Percentiles rank a stretch among this genome's conserved stretches.
These are phyloP conservation scores for Datisca glomerata DNA, from an alignment of 306 rosid genomes.

Conservation along the genomic window DNA sequence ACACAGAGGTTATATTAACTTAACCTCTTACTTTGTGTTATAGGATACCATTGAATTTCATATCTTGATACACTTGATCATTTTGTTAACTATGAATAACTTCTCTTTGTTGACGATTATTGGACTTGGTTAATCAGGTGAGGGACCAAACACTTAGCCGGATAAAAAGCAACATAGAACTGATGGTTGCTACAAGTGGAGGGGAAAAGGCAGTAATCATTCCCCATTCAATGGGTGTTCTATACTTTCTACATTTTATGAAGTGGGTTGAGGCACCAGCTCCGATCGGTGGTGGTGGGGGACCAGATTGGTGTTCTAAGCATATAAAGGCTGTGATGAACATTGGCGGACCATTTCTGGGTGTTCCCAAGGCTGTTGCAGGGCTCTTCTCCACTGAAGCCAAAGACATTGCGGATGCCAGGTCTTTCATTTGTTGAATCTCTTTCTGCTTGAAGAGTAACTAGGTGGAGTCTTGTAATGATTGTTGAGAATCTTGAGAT, in stretches of 20 bases:
- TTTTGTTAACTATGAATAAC: neutral
- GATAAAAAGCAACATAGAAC: conserved; percentile 60
- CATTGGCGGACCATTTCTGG: conserved; percentile 62
- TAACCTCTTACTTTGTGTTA: too few relatives aligned
- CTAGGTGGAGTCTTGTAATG: too few relatives aligned
- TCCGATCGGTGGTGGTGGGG: conserved; percentile 53
- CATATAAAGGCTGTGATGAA: conserved; percentile 35
- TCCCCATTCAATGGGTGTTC: conserved; percentile 39
- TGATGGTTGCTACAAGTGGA: conserved; percentile 29
- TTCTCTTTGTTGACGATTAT: neutral
- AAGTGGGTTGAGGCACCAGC: conserved; percentile 92
- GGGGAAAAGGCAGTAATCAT: conserved; percentile 30
- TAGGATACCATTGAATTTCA: too few relatives aligned
- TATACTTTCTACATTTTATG: conserved; percentile 49
- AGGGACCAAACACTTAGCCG: conserved; percentile 73
- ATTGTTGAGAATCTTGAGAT: too few relatives aligned
- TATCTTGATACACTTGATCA: too few relatives aligned
- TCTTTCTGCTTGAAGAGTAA: neutral
- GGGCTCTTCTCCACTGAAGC: conserved; percentile 91
- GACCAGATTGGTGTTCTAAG: conserved; percentile 33
- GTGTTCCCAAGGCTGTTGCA: conserved; percentile 74
- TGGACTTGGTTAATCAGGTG: conserved; percentile 29
- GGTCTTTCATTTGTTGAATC: conserved; percentile 18
- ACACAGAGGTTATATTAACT: conserved; percentile 93
- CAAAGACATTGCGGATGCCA: conserved; percentile 70